These are phyloP conservation scores for Xylaria grammica DNA, from an alignment of 495 filamentous ascomycete genomes.

Conservation along the genomic window DNA sequence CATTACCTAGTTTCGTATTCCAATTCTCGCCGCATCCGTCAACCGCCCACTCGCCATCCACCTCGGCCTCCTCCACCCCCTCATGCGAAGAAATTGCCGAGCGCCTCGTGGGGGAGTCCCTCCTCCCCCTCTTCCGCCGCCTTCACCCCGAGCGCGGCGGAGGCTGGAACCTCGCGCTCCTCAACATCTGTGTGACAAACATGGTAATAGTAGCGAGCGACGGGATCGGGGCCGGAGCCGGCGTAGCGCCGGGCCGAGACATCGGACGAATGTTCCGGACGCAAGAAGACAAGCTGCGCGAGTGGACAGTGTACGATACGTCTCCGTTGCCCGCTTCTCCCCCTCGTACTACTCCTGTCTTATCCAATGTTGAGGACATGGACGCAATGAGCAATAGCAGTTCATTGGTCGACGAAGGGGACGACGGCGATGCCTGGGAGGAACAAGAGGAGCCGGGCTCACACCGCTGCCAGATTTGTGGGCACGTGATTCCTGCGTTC, in stretches of 20 bases:
- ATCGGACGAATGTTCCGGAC: slow-evolving; percentile 72
- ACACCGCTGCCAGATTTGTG: slow-evolving; percentile 54
- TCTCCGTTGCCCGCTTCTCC: slow-evolving; percentile 34
- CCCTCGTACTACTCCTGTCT: slow-evolving; percentile 7
- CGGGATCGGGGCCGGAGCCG: slow-evolving; percentile 33
- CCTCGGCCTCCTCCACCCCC: slow-evolving; percentile 60
- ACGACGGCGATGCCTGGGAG: slow-evolving; percentile 47
- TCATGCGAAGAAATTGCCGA: slow-evolving; percentile 61
- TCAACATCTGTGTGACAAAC: slow-evolving; percentile 88
- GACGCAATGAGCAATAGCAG: slow-evolving; percentile 9
- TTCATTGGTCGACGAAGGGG: slow-evolving; percentile 36
- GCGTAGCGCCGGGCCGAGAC: slow-evolving; percentile 44
- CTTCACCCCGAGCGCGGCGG: slow-evolving; percentile 67
- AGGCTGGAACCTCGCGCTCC: slow-evolving; percentile 77
- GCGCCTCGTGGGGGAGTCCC: slow-evolving; percentile 68
- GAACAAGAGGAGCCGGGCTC: slow-evolving; percentile 57
- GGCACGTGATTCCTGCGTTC: slow-evolving; percentile 69
- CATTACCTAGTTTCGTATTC: slow-evolving; percentile 74
- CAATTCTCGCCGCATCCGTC: slow-evolving; percentile 58
- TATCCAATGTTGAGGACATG: not conserved
- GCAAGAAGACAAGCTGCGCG: slow-evolving; percentile 67
- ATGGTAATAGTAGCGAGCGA: slow-evolving; percentile 67
- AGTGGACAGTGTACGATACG: slow-evolving; percentile 63
- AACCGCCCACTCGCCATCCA: slow-evolving; percentile 52
- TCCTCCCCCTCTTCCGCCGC: slow-evolving; percentile 73